Percentiles rank a stretch among this genome's conserved stretches.
Conservation (phyloP, 768 basidiomycete genomes). For the Panellus pusillus region DNA sequence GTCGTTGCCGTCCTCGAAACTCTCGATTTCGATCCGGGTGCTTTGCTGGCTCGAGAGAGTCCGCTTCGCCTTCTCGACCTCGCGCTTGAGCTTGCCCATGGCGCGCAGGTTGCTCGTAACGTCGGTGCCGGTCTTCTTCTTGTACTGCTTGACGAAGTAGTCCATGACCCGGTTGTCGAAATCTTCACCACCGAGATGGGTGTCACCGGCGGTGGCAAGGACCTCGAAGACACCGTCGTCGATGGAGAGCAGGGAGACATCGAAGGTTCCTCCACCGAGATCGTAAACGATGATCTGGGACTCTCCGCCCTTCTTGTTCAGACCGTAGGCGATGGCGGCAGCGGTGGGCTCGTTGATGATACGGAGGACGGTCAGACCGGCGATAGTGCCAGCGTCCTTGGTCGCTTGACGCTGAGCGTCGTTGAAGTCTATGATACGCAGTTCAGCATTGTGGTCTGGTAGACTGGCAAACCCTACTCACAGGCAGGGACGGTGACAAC, state of each 20-base stretch:
- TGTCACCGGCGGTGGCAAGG: conserved; percentile 89
- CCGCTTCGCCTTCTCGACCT: conserved; percentile 94
- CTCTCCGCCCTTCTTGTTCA: conserved; percentile 94
- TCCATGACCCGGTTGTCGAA: conserved; percentile 94
- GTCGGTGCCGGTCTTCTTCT: conserved; percentile 89
- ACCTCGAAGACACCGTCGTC: conserved; percentile 93
- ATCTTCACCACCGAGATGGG: conserved; percentile 94
- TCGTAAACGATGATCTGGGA: conserved; percentile 97
- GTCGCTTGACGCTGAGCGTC: conserved; percentile 99
- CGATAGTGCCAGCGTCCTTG: conserved; percentile 95
- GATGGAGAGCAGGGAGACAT: conserved; percentile 94
- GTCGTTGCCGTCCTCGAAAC: conserved; percentile 95
- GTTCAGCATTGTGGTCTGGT: neutral
- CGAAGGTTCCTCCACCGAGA: conserved; percentile 98
- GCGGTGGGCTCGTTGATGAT: conserved; percentile 99
- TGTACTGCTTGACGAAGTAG: conserved; percentile 85
- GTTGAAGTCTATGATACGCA: conserved; percentile 77
- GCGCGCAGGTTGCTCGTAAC: conserved; percentile 78
- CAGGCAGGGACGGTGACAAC: conserved; percentile 98
- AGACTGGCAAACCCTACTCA: conserved; percentile 33
- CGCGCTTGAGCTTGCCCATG: conserved; percentile 89
- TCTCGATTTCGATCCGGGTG: conserved; percentile 92
- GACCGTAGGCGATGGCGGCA: conserved; percentile 96
- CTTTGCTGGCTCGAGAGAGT: conserved; percentile 89
- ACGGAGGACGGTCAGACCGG: conserved; percentile 92